Percentiles rank a stretch among this genome's conserved stretches.
Evolutionary conservation across 2,329 filamentous ascomycete species (phyloP).

Genomic region (Aspergillus flavus): DNA sequence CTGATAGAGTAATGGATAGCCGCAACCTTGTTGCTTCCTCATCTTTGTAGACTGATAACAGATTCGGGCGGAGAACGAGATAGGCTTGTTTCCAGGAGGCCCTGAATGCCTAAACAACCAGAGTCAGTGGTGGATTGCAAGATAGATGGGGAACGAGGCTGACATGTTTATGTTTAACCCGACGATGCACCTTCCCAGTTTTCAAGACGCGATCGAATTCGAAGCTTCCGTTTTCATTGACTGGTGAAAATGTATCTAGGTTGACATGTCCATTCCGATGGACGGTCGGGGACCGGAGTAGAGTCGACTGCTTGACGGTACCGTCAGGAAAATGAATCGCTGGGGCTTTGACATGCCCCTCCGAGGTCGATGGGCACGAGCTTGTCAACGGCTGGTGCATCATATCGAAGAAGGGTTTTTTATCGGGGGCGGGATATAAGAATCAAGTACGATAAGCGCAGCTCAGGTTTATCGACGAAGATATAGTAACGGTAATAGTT

Average conservation of each 20-base stretch:
- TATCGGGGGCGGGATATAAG: neutral
- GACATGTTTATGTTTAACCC: conserved; percentile 93
- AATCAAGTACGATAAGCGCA: neutral
- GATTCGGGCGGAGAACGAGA: conserved; percentile 85
- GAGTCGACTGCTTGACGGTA: conserved; percentile 23
- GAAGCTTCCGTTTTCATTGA: conserved; percentile 94
- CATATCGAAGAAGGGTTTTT: conserved; percentile 2
- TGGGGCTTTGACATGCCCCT: conserved; percentile 28
- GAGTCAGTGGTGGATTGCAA: conserved; percentile 16
- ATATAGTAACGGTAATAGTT: neutral
- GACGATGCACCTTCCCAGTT: conserved; percentile 80
- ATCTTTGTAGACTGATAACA: conserved; percentile 90
- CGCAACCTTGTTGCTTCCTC: conserved; percentile 86
- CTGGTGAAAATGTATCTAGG: conserved; percentile 74
- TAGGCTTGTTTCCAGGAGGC: conserved; percentile 90
- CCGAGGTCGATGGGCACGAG: conserved; percentile 24
- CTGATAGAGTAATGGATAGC: conserved; percentile 83
- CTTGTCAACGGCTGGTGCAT: conserved; percentile 29
- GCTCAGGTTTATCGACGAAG: neutral
- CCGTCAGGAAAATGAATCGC: conserved; percentile 32
- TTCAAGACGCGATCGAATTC: conserved; percentile 95
- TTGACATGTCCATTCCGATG: conserved; percentile 52
- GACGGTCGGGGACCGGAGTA: conserved; percentile 23
- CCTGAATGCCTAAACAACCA: conserved; percentile 39
- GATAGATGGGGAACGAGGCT: conserved; percentile 8